Evolutionary conservation across 2,329 filamentous ascomycete species (phyloP).

Genomic region (Ampelomyces quisqualis): DNA sequence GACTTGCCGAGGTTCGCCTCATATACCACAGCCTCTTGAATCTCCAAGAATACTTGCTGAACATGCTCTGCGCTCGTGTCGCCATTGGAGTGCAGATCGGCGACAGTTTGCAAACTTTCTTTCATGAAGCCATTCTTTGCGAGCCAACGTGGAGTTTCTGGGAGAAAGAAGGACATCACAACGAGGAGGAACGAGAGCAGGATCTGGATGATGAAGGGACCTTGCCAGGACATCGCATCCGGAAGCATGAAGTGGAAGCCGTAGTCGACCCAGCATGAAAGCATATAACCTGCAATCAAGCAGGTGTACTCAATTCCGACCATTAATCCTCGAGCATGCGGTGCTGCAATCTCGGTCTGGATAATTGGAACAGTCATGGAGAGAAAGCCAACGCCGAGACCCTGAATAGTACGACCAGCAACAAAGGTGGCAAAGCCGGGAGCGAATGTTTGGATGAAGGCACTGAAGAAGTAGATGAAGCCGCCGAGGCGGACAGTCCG

Average conservation of each 20-base stretch:
- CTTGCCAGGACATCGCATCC: constrained; percentile 37
- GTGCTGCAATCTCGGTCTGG: constrained; percentile 43
- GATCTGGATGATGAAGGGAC: constrained; percentile 39
- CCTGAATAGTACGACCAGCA: constrained; percentile 40
- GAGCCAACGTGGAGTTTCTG: constrained; percentile 47
- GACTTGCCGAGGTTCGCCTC: constrained; percentile 40
- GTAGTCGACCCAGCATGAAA: constrained; percentile 46
- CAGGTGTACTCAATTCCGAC: constrained; percentile 45
- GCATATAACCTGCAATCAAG: constrained; percentile 43
- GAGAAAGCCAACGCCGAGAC: constrained; percentile 40
- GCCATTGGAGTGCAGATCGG: constrained; percentile 44
- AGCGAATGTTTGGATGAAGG: constrained; percentile 44
- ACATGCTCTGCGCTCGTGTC: constrained; percentile 40
- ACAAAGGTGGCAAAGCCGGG: constrained; percentile 40
- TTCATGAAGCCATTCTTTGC: constrained; percentile 46
- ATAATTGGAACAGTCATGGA: constrained; percentile 43
- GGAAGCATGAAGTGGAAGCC: constrained; percentile 44
- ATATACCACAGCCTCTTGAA: constrained; percentile 44
- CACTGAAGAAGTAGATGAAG: constrained; percentile 43
- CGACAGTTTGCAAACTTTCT: constrained; percentile 46
- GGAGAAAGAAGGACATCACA: constrained; percentile 42
- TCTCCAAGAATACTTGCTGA: constrained; percentile 42
- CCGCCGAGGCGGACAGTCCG: constrained; percentile 41
- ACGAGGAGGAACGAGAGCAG: constrained; percentile 37
- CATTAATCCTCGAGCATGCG: constrained; percentile 43